Conservation (phyloP, 306 rosid genomes). For the Lathyrus sativus region DNA sequence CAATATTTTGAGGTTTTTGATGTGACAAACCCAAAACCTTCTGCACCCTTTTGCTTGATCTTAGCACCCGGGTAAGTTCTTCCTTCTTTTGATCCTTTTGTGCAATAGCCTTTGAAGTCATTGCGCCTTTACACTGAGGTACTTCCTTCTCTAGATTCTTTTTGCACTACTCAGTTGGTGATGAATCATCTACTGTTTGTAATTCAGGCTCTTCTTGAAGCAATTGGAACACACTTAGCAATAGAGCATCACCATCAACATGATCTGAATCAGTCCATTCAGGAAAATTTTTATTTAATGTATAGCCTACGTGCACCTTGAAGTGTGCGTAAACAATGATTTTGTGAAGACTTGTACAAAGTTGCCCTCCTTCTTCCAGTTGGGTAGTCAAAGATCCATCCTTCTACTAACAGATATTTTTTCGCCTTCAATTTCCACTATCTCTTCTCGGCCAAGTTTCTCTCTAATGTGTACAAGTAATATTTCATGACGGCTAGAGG, state of each 20-base stretch:
- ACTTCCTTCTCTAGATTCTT: no score
- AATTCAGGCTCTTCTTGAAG: conserved; percentile 42
- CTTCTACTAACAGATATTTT: conserved; percentile 53
- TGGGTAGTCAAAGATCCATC: conserved; percentile 50
- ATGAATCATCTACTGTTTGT: conserved; percentile 15
- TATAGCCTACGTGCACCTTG: conserved; percentile 51
- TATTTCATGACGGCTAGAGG: conserved; percentile 55
- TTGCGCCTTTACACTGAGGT: conserved; percentile 26
- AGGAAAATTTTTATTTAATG: conserved; percentile 41
- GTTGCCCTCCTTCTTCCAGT: conserved; percentile 40
- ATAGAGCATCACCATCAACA: conserved; percentile 29
- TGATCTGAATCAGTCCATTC: conserved; percentile 37
- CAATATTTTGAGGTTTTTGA: no score
- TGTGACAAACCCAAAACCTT: conserved; percentile 28
- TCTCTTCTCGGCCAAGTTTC: neutral
- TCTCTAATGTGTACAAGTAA: conserved; percentile 32
- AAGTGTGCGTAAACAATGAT: conserved; percentile 43
- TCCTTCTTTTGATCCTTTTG: no score
- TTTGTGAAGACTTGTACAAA: conserved; percentile 55
- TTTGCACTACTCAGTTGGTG: conserved; percentile 31
- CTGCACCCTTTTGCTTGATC: no score
- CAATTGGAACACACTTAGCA: no score
- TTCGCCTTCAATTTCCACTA: conserved; percentile 48
- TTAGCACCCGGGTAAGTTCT: no score
- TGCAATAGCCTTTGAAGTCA: no score